Conservation (phyloP, 2,329 filamentous ascomycete species). For the Tolypocladium nubicola region DNA sequence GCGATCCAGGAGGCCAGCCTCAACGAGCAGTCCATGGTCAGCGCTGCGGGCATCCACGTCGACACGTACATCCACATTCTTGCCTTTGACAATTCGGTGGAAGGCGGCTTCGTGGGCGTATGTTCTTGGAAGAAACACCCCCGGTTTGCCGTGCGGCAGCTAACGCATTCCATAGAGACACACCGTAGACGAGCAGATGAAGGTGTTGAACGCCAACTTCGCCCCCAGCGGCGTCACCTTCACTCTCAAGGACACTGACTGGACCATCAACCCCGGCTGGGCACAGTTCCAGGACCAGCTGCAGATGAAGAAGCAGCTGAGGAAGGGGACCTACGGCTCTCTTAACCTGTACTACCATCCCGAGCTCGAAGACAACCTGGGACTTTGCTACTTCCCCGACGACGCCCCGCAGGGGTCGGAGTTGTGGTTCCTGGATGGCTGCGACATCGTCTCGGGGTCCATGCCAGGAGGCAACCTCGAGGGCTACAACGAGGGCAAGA, state of each 20-base stretch:
- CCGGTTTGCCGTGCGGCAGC: no score
- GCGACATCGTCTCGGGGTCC: constrained; percentile 24
- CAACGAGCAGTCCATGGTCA: no score
- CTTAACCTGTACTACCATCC: constrained; percentile 35
- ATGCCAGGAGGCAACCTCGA: constrained; percentile 22
- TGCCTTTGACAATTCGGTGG: no score
- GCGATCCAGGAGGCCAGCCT: no score
- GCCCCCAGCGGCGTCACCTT: constrained; percentile 28
- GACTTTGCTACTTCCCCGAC: constrained; percentile 29
- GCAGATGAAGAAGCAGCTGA: constrained; percentile 32
- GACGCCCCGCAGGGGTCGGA: constrained; percentile 14
- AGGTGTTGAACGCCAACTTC: constrained; percentile 15
- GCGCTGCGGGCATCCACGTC: no score
- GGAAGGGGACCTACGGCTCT: constrained; percentile 27
- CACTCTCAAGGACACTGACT: constrained; percentile 25
- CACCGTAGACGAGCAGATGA: constrained; percentile 3
- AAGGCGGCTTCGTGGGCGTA: no score
- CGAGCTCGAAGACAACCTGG: no score
- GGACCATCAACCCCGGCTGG: no score
- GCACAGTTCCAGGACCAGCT: constrained; percentile 15
- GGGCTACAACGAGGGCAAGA: constrained; percentile 20
- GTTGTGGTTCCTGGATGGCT: constrained; percentile 27
- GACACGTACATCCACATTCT: no score
- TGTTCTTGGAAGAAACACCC: no score
- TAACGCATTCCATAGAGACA: no score